A percentile compares a stretch with the other conserved stretches of the same genome.
phyloP scores from a whole-genome alignment of 1,284 basidiomycete species.

The Porodaedalea pini region DNA sequence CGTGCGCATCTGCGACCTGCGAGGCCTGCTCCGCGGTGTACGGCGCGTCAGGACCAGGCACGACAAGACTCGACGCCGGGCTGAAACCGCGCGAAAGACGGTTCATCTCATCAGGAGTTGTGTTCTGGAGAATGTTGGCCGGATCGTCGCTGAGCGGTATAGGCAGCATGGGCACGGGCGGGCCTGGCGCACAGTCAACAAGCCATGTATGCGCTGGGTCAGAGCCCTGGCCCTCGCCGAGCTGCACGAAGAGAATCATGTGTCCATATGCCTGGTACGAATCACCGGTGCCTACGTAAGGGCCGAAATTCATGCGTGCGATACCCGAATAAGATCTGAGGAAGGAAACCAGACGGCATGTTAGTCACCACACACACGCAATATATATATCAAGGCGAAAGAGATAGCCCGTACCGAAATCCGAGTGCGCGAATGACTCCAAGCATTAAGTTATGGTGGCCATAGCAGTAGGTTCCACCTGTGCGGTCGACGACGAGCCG shows the following conservation, averaged over 20 bases:
- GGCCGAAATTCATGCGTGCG: constrained; percentile 13
- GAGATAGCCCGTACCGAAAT: constrained; percentile 18
- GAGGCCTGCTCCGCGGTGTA: constrained; percentile 8
- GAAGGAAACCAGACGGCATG: no score
- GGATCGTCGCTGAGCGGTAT: constrained; percentile 20
- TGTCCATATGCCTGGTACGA: constrained; percentile 16
- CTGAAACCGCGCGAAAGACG: constrained; percentile 9
- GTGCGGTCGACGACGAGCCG: constrained; percentile 16
- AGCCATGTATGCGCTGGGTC: constrained; percentile 21
- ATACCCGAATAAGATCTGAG: constrained; percentile 10
- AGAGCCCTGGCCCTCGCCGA: constrained; percentile 6
- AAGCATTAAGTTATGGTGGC: constrained; percentile 22
- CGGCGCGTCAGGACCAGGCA: background rate
- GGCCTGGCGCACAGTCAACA: constrained; percentile 24
- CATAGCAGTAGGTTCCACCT: constrained; percentile 23
- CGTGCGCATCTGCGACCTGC: background rate
- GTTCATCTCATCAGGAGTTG: constrained; percentile 1
- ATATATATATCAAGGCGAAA: no score
- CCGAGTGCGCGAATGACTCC: constrained; percentile 23
- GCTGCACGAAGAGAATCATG: constrained; percentile 22
- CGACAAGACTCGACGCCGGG: constrained; percentile 4
- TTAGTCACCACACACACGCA: no score
- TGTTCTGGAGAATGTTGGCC: background rate
- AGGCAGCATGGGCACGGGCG: constrained; percentile 17
- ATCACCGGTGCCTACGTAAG: background rate